phyloP scores from a whole-genome alignment of 1,139 yeast genomes.

The Blastobotrys serpentis region DNA sequence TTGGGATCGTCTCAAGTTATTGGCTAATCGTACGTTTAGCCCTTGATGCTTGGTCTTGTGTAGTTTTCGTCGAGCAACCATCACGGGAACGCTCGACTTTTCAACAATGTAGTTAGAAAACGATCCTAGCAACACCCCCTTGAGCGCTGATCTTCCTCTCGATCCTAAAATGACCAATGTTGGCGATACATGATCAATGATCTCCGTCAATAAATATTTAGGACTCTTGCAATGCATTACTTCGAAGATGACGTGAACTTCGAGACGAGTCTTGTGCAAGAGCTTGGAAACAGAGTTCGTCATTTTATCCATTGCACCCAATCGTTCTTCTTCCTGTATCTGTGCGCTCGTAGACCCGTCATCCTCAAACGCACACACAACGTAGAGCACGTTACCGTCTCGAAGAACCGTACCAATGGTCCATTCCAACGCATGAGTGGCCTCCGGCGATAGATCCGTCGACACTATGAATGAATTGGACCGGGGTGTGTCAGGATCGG shows the following conservation, averaged over 20 bases:
- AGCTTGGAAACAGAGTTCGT: conserved; percentile 59
- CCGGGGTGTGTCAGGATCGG: conserved; percentile 42
- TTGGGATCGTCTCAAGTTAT: conserved; percentile 34
- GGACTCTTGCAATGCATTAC: conserved; percentile 85
- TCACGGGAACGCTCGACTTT: conserved; percentile 78
- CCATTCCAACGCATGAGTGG: conserved; percentile 86
- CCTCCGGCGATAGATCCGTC: conserved; percentile 81
- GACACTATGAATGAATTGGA: conserved; percentile 75
- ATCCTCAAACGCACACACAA: conserved; percentile 76
- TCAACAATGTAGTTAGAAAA: conserved; percentile 75
- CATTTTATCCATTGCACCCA: conserved; percentile 59
- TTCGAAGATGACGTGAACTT: conserved; percentile 73
- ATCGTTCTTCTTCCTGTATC: conserved; percentile 44
- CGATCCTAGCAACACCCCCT: conserved; percentile 74
- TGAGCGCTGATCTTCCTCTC: conserved; percentile 70
- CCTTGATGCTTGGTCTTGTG: conserved; percentile 66
- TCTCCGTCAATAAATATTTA: conserved; percentile 76
- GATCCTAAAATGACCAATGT: conserved; percentile 81
- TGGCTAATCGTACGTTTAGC: conserved; percentile 43
- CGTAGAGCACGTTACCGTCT: conserved; percentile 79
- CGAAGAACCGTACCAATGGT: conserved; percentile 82
- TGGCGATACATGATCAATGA: conserved; percentile 80
- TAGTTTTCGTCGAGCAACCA: conserved; percentile 84
- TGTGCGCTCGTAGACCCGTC: conserved; percentile 42
- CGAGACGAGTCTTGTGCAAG: conserved; percentile 67